Conservation (phyloP, 768 basidiomycete species). For the Suillus clintonianus region DNA sequence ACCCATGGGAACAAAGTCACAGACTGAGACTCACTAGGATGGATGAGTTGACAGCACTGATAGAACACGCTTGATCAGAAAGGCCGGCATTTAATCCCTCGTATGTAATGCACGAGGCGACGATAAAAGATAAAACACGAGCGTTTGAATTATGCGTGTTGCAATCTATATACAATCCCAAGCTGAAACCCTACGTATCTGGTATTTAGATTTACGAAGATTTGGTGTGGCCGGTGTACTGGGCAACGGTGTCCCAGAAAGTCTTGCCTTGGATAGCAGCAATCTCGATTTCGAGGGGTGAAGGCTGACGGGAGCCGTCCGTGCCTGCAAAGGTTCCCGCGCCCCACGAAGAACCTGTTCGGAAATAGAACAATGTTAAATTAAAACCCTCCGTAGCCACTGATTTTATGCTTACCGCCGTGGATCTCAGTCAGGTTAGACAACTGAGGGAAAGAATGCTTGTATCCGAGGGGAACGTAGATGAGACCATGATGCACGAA, state of each 20-base stretch:
- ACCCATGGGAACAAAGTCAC: background rate
- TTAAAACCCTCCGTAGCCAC: background rate
- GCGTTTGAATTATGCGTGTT: background rate
- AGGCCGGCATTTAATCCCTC: background rate
- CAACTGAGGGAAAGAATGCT: conserved; percentile 40
- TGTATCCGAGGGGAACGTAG: conserved; percentile 57
- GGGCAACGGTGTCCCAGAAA: conserved; percentile 53
- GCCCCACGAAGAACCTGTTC: conserved; percentile 77
- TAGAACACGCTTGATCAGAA: background rate
- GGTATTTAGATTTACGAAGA: conserved; percentile 6
- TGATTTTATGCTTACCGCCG: conserved; percentile 38
- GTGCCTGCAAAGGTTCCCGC: conserved; percentile 66
- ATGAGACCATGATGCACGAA: conserved; percentile 57
- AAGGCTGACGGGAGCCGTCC: conserved; percentile 62
- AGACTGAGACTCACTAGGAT: background rate
- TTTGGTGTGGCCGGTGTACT: conserved; percentile 25
- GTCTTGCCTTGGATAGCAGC: conserved; percentile 57
- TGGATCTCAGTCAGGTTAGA: conserved; percentile 45
- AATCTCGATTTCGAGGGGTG: conserved; percentile 55
- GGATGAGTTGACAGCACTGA: background rate
- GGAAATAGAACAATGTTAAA: background rate
- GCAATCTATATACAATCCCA: background rate
- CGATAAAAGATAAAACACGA: background rate
- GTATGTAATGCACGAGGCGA: background rate
- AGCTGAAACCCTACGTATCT: background rate